These are phyloP conservation scores for Sinapis alba DNA, from an alignment of 441 rosid species.

Conservation along the genomic window DNA sequence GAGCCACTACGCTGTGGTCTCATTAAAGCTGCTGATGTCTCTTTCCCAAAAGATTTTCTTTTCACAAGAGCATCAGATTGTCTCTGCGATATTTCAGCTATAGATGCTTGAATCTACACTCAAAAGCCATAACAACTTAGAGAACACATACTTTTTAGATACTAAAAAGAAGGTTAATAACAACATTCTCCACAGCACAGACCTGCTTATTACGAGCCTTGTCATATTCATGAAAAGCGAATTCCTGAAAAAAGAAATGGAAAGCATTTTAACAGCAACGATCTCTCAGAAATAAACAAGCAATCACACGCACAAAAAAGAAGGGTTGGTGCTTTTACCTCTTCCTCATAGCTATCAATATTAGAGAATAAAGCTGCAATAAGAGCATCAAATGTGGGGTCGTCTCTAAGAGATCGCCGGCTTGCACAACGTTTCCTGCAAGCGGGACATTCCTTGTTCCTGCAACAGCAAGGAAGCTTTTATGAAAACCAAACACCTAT, in stretches of 20 bases:
- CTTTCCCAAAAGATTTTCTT: conserved; percentile 57
- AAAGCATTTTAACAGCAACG: neutral
- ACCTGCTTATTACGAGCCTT: conserved; percentile 73
- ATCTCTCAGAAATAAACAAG: conserved; percentile 1
- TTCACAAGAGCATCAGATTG: conserved; percentile 71
- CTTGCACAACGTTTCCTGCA: conserved; percentile 98
- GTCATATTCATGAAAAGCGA: conserved; percentile 75
- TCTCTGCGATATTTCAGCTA: conserved; percentile 63
- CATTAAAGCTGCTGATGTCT: conserved; percentile 38
- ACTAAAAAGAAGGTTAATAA: neutral
- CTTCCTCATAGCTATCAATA: conserved; percentile 80
- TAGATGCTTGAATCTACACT: conserved; percentile 78
- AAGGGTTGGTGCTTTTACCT: conserved; percentile 47
- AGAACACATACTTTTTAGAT: neutral
- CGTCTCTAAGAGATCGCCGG: conserved; percentile 93
- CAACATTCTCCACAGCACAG: conserved; percentile 9
- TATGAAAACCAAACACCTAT: neutral
- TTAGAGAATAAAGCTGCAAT: conserved; percentile 85
- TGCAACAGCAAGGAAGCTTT: conserved; percentile 39
- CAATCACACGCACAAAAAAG: neutral
- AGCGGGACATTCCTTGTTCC: conserved; percentile 97
- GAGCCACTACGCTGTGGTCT: conserved; percentile 56
- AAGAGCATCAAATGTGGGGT: conserved; percentile 85
- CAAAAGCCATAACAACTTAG: conserved; percentile 22
- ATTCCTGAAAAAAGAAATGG: conserved; percentile 46